Conservation (phyloP, 495 filamentous ascomycete species). For the Glutinoglossum americanum region DNA sequence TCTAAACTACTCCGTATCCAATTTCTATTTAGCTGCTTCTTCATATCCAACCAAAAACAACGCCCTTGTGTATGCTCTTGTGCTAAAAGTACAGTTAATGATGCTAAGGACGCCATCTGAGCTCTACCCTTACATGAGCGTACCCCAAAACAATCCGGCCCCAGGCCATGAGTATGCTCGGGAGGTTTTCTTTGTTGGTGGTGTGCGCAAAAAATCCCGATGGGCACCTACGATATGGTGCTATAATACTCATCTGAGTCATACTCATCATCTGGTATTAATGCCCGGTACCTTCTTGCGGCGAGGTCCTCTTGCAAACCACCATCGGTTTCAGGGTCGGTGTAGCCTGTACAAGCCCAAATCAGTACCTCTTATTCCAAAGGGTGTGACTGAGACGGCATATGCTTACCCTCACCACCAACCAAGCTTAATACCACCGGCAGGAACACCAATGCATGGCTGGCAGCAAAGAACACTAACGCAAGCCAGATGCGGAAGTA, state of each 20-base stretch:
- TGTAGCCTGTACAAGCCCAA: constrained; percentile 32
- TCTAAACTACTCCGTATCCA: too few species aligned
- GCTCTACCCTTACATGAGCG: background rate
- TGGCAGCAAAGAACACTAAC: constrained; percentile 70
- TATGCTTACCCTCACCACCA: constrained; percentile 51
- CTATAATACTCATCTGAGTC: constrained; percentile 15
- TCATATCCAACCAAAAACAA: background rate
- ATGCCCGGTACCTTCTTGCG: constrained; percentile 18
- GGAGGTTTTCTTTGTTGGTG: background rate
- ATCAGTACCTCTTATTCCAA: background rate
- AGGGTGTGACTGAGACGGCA: background rate
- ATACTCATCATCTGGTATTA: constrained; percentile 22
- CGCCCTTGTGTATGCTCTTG: background rate
- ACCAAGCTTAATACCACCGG: constrained; percentile 74
- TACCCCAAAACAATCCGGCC: background rate
- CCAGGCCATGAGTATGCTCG: background rate
- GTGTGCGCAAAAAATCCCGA: background rate
- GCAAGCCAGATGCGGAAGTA: constrained; percentile 95
- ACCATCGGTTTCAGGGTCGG: constrained; percentile 63
- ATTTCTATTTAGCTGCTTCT: background rate
- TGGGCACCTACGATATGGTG: background rate
- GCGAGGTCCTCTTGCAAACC: constrained; percentile 68
- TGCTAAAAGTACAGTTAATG: background rate
- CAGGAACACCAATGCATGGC: constrained; percentile 76
- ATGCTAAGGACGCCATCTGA: background rate